These are phyloP conservation scores for Fusarium sp. DNA, from an alignment of 2,329 filamentous ascomycete species.

Conservation along the genomic window DNA sequence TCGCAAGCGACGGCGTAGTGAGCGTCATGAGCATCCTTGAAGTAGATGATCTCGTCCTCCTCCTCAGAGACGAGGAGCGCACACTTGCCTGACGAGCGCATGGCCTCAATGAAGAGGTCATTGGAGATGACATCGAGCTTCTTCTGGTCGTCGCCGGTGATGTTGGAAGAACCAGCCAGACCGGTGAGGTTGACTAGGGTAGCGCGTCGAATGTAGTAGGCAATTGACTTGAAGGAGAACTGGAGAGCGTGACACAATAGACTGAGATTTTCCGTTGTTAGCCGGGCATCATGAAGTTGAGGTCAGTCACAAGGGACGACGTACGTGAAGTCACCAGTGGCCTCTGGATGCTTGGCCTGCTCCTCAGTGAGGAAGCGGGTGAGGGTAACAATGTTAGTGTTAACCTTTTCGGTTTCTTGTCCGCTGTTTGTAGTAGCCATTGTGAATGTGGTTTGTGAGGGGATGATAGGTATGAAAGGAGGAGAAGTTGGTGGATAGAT, in stretches of 20 bases:
- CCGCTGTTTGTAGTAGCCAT: constrained; percentile 53
- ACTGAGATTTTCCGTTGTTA: constrained; percentile 55
- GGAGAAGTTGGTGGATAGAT: constrained; percentile 24
- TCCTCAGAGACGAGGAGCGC: constrained; percentile 96
- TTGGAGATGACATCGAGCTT: constrained; percentile 99
- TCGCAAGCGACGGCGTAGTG: constrained; percentile 97
- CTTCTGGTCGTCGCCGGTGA: constrained; percentile 97
- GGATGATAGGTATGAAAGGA: constrained; percentile 14
- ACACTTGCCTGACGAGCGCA: constrained; percentile 92
- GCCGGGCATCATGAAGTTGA: constrained; percentile 11
- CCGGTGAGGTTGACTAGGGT: constrained; percentile 95
- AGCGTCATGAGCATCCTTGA: constrained; percentile 77
- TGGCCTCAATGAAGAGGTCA: constrained; percentile 94
- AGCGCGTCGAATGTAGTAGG: constrained; percentile 97
- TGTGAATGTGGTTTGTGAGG: constrained; percentile 34
- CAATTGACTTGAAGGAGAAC: constrained; percentile 99
- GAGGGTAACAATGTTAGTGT: constrained; percentile 95
- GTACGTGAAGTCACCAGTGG: constrained; percentile 98
- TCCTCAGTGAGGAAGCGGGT: constrained; percentile 97
- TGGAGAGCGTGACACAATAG: constrained; percentile 97
- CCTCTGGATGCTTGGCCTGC: constrained; percentile 91
- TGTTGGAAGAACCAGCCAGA: constrained; percentile 93
- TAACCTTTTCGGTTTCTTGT: constrained; percentile 79
- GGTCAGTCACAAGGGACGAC: constrained; percentile 8
- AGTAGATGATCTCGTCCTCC: constrained; percentile 91